Percentiles rank a stretch among this genome's conserved stretches.
Evolutionary conservation across 164 flowering plant genomes (phyloP).

Genomic region (Santalum album): DNA sequence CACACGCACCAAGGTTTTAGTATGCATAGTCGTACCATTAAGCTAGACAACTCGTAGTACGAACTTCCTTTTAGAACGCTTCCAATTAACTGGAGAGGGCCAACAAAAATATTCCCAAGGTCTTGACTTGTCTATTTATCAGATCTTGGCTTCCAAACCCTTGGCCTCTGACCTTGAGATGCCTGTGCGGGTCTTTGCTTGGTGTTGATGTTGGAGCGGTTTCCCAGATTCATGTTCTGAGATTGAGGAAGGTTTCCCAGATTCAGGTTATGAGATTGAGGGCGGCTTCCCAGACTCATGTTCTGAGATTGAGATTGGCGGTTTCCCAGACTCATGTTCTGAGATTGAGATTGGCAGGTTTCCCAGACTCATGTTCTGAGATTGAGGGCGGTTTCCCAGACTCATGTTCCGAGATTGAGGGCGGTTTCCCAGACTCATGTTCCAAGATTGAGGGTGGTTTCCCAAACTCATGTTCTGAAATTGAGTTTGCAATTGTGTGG

Average conservation of each 20-base stretch:
- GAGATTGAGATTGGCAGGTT: neutral
- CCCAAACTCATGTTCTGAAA: no score
- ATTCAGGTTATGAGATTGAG: constrained; percentile 10
- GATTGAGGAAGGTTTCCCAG: constrained; percentile 6
- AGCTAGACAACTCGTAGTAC: no score
- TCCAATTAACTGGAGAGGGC: no score
- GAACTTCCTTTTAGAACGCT: no score
- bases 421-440: constrained; percentile 4
- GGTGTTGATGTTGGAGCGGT: constrained; percentile 1
- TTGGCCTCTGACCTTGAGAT: constrained; percentile 12
- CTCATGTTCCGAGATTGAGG: constrained; percentile 1
- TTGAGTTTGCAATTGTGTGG: constrained; percentile 2
- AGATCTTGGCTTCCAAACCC: constrained; percentile 31
- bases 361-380: neutral
- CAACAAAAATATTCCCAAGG: no score
- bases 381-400: constrained; percentile 6
- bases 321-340: no score
- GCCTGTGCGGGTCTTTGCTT: neutral
- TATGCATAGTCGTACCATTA: no score
- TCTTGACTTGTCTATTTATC: neutral
- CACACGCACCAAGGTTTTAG: no score
- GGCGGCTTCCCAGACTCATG: no score
- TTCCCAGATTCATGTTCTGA: neutral
- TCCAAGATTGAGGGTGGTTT: constrained; percentile 13
- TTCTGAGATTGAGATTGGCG: neutral